These are phyloP conservation scores for Microthlaspi erraticum DNA, from an alignment of 345 rosid species.

Conservation along the genomic window DNA sequence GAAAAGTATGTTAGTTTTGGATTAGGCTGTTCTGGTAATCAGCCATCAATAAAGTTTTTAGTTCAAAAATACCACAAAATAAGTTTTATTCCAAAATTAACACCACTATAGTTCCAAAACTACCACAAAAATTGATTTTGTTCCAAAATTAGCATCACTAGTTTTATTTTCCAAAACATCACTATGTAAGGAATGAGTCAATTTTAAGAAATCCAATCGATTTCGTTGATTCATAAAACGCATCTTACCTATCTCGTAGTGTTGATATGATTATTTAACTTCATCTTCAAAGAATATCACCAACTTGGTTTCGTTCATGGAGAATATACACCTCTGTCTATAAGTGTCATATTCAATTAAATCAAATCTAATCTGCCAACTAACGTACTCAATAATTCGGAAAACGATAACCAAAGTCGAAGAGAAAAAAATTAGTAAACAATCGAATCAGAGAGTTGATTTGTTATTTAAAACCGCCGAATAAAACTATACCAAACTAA, in stretches of 20 bases:
- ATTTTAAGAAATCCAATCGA: not conserved
- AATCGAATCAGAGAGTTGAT: not conserved
- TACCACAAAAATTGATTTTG: too few species aligned
- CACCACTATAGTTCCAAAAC: too few species aligned
- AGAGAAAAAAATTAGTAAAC: not conserved
- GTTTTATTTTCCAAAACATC: too few species aligned
- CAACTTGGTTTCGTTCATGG: slow-evolving; percentile 21
- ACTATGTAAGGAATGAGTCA: too few species aligned
- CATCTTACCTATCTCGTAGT: slow-evolving; percentile 12
- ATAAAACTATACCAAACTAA: not conserved
- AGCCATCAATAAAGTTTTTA: not conserved
- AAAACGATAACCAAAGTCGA: not conserved
- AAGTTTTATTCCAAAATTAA: too few species aligned
- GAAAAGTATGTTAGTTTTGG: not conserved
- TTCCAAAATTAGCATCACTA: too few species aligned
- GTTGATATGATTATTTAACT: slow-evolving; percentile 1
- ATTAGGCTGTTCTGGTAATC: not conserved
- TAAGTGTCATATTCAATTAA: not conserved
- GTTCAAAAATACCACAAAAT: too few species aligned
- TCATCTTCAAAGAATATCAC: slow-evolving; percentile 1
- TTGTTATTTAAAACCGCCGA: too few species aligned
- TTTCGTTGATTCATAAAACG: slow-evolving; percentile 2
- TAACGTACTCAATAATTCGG: not conserved
- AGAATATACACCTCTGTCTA: slow-evolving; percentile 14
- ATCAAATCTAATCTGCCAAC: slow-evolving; percentile 1